Conservation (phyloP, 2,329 filamentous ascomycete species). For the Chaetothyriales sp. region DNA sequence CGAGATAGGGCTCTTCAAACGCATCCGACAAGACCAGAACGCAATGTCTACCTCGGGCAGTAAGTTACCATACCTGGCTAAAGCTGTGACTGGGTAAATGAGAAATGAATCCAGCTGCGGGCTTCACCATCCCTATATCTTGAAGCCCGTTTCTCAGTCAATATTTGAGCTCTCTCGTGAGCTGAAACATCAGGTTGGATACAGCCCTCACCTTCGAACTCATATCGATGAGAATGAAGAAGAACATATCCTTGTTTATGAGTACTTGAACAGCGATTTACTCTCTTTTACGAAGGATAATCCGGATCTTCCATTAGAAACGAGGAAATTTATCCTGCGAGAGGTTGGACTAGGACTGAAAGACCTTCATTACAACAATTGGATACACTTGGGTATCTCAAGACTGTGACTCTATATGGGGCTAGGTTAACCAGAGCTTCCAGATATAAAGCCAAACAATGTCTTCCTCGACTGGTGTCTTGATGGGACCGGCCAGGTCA, state of each 20-base stretch:
- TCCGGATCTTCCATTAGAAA: constrained; percentile 1
- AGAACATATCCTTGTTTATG: constrained; percentile 3
- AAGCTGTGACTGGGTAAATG: constrained; percentile 1
- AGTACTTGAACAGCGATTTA: constrained; percentile 2
- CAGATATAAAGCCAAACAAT: constrained; percentile 6
- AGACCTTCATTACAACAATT: constrained; percentile 5
- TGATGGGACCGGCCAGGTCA: constrained; percentile 1
- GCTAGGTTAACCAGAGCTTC: background rate
- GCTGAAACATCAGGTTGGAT: constrained; percentile 3
- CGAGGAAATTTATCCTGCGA: constrained; percentile 3
- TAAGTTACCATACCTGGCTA: background rate
- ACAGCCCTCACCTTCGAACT: constrained; percentile 1
- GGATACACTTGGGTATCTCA: constrained; percentile 2
- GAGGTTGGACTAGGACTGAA: constrained; percentile 1
- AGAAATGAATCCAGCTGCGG: background rate
- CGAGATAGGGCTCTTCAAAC: constrained; percentile 7
- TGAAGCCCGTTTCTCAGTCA: constrained; percentile 4
- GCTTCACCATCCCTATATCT: constrained; percentile 3
- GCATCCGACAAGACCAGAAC: constrained; percentile 4
- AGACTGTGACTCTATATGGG: background rate
- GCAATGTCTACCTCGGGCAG: constrained; percentile 4
- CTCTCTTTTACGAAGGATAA: constrained; percentile 1
- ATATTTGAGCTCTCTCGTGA: constrained; percentile 6
- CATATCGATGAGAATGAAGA: constrained; percentile 6
- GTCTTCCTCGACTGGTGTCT: constrained; percentile 2